Base-by-base conservation (phyloP, 2,329 filamentous ascomycete genomes). In the Colletotrichum sojae region DNA sequence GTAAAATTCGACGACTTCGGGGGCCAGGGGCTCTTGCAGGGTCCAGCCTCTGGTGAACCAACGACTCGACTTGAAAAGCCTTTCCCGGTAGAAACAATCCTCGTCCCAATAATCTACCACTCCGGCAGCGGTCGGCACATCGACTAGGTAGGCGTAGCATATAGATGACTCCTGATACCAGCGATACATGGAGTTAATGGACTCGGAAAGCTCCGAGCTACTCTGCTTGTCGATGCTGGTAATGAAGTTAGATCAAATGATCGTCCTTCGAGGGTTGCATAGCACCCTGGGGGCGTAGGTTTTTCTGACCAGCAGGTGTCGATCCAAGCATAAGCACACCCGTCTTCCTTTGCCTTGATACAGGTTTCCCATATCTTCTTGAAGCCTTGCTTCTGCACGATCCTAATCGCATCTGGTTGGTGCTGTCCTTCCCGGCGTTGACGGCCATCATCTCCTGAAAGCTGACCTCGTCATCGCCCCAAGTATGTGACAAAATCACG, bases 401-500 rank as follows among this genome's bases (percentile, higher is more conserved):
- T 64, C 13, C 51, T 58, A 46, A 22, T 40, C 27, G 40, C 18
- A 56, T 18, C 25, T 39, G 25, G 27, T 27, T 6, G 0, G 27
- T 18, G 25, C 22, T 39, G 25, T 20, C 40, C 6, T 48, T 43
- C 2, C 16, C 25, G 13, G 13, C n/a, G 51, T 5, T 48, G 27
- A 40, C 6, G 4, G 36, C 43, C 4, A 13, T 59, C 52, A 6
- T 63, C 25, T 16, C 51, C 46, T 76, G 69, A 55, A 76, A 77
- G 5, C 67, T 69, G 4, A 79, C 73, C 58, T 80, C 77, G 0
- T 75, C 74, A 1, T 73, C 63, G 15, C 71, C 75, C 78, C 79
- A 81, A 0, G 78, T 80, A 51, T 81, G 79, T 12, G 78, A 81
- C 2, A 81, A 73, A 43, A 80, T 80, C 31, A 76, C 78, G 57